Base-by-base conservation (phyloP, 768 basidiomycete genomes). In the Boletus rufocinnamomeus region DNA sequence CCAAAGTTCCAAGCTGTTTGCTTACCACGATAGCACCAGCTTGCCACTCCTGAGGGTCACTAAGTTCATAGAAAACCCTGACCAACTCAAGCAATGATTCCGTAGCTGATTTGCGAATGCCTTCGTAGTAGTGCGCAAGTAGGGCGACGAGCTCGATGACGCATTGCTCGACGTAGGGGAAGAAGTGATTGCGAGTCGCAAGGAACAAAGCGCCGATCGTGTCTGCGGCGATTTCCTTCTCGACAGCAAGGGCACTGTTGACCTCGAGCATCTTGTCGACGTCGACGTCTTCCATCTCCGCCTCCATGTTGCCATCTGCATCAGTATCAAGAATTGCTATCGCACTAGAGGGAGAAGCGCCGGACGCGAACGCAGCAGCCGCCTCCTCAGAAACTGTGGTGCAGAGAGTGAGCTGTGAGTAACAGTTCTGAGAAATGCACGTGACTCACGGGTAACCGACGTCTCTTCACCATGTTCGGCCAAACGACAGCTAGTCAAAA, bases 201-300 rank as follows among this genome's bases (percentile, higher is more conserved):
- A 84, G 80, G 71, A 98, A 98, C 61, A 99, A 76, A 37, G 90
- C 88, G 60, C 96, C 95, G 63, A 98, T 88, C 6, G 95, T 93
- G 71, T 98, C 95, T 27, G 94, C 93, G 23, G 97, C 95, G 59
- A 98, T 97, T 79, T 99, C 97, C 76, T 99, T 99, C 81, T 99
- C 97, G 56, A 98, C 94, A 44, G 95, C 95, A 63, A 98, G 89
- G 23, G 95, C 95, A 66, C 90, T 93, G 79, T 95, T 96, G 61
- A 95, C 93, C 61, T 94, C 91, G 69, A 94, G 83, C 74, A 93
- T 80, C 74, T 93, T 93, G 66, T 93, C 92, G 50, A 93, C 74
- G 66, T 94, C 91, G 46, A 91, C 72, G 52, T 93, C 90, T 58
- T 93, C 91, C 57, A 86, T 74, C 60, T 91, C 88, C 56, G 82